A percentile compares a stretch with the other conserved stretches of the same genome.
These are phyloP conservation scores for Gloeopeniophorella convolvens DNA, from an alignment of 768 basidiomycete genomes.

Conservation along the genomic window DNA sequence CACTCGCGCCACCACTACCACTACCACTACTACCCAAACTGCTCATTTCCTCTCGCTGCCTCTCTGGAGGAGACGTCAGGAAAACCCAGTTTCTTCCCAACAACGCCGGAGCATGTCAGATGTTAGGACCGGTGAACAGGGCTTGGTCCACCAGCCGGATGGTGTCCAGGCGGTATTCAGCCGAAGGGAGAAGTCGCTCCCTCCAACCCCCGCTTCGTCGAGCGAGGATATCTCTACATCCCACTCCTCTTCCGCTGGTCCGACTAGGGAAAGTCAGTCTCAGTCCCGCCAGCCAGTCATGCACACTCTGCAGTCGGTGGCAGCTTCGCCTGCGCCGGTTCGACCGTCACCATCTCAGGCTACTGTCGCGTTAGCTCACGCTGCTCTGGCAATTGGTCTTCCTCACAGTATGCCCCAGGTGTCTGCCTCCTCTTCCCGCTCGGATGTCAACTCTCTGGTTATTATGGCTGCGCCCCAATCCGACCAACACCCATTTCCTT, in stretches of 20 bases:
- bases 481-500: conserved; percentile 18
- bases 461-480: conserved; percentile 30
- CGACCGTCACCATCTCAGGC: conserved; percentile 24
- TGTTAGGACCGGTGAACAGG: conserved; percentile 23
- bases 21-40: conserved; percentile 36
- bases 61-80: conserved; percentile 52
- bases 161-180: neutral
- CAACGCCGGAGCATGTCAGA: conserved; percentile 27
- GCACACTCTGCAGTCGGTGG: neutral
- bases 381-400: conserved; percentile 52
- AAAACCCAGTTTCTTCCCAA: conserved; percentile 27
- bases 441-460: conserved; percentile 45
- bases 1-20: conserved; percentile 35
- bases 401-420: conserved; percentile 45
- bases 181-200: conserved; percentile 27
- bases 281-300: neutral
- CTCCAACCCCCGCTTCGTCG: conserved; percentile 28
- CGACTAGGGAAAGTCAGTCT: neutral
- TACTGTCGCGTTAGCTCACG: conserved; percentile 44
- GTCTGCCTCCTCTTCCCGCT: conserved; percentile 34
- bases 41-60: conserved; percentile 60
- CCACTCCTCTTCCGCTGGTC: neutral
- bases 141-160: conserved; percentile 5
- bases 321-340: neutral
- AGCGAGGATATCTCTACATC: conserved; percentile 10